Evolutionary conservation across 1,139 yeast genomes (phyloP), one percentile per base, ranked within the genome.

Genomic region (Yamadazyma siamensis): DNA sequence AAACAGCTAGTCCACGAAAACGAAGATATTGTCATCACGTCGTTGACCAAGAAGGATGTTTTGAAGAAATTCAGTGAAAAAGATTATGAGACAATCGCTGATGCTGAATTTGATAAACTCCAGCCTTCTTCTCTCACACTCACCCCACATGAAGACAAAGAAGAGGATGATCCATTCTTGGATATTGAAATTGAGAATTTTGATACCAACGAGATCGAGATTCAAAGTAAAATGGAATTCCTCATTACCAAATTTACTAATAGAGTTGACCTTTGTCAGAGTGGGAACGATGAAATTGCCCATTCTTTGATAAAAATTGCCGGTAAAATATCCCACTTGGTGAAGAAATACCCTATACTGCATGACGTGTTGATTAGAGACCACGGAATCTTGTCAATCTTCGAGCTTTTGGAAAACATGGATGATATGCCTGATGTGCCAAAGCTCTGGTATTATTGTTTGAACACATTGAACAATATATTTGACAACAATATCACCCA

Each of bases 341-440:
- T 64, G 3, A 62, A 61, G 36, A 67, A 68, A 39, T 65, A 68
- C 36, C 65, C 61, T 12, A 49, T 52, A 33, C 70, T 66, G 57
- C 71, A 55, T 30, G 68, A 63, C 25, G 58, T 60, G 3, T 55
- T 75, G 23, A 55, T 73, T 15, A 54, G 72, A 35, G 71, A 67
- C 26, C 79, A 73, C 44, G 78, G 79, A 0, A 54, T 73, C 5
- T 47, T 72, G 15, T 61, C 77, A 0, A 46, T 75, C 3, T 49
- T 75, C 35, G 80, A 74, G 41, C 46, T 75, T 4, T 52, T 75
- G 26, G 76, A 71, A 26, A 53, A 51, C 33, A 58, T 61, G 1
- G 51, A 51, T 20, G 71, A 65, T 21, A 40, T 58, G 9, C 56
- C 65, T 3, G 33, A 43, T 26, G 38, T 48, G 12, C 60, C 63